phyloP scores from a whole-genome alignment of 73 alveolate species.

The Stentor coeruleus region DNA sequence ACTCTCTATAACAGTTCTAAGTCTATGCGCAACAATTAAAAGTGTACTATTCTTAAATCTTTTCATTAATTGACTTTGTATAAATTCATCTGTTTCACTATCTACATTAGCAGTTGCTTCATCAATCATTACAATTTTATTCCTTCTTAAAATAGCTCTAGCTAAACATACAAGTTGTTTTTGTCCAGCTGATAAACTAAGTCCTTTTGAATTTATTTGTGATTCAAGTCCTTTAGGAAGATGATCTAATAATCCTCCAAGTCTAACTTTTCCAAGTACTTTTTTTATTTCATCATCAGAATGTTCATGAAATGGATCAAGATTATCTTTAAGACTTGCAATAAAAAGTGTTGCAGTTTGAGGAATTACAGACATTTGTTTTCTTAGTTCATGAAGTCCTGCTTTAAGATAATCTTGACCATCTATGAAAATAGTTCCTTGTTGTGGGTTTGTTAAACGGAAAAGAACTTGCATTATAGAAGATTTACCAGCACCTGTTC shows the following conservation, averaged over 20 bases:
- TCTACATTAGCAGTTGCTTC: conserved; percentile 72
- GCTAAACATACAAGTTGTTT: conserved; percentile 61
- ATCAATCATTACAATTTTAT: conserved; percentile 51
- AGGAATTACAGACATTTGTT: conserved; percentile 63
- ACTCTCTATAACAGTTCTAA: not conserved
- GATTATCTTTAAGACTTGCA: conserved; percentile 63
- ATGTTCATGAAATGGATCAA: conserved; percentile 65
- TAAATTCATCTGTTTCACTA: conserved; percentile 47
- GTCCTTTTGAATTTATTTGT: conserved; percentile 28
- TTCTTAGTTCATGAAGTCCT: conserved; percentile 54
- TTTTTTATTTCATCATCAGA: conserved; percentile 32
- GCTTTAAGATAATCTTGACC: conserved; percentile 52
- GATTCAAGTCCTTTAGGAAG: conserved; percentile 29
- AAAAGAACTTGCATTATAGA: conserved; percentile 69
- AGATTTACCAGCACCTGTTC: conserved; percentile 97
- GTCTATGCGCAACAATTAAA: conserved; percentile 55
- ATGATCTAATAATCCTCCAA: not conserved
- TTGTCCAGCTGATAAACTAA: conserved; percentile 53
- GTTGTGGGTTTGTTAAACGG: conserved; percentile 21
- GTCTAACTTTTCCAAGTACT: conserved; percentile 25
- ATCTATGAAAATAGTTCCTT: conserved; percentile 50
- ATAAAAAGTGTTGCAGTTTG: conserved; percentile 70
- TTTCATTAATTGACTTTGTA: conserved; percentile 37
- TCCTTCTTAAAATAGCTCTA: conserved; percentile 40
- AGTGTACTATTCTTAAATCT: conserved; percentile 45